Conservation (phyloP, 108 stramenopile species). For the Nitzschia sp. region DNA sequence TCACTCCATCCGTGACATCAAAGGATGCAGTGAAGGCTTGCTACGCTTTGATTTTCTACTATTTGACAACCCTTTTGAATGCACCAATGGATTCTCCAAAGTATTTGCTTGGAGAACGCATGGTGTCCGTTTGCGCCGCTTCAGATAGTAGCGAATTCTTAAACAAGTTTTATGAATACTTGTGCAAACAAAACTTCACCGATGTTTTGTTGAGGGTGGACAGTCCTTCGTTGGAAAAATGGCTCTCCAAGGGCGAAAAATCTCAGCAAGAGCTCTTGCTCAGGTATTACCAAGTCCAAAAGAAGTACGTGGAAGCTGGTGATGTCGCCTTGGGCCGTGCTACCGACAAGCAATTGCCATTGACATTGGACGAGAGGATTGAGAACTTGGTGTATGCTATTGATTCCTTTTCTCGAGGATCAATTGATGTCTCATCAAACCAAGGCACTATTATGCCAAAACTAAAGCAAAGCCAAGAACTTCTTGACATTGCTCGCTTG, state of each 20-base stretch:
- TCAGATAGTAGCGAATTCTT: conserved; percentile 63
- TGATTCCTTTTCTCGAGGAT: conserved; percentile 52
- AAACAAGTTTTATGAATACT: conserved; percentile 60
- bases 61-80: conserved; percentile 58
- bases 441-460: conserved; percentile 38
- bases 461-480: conserved; percentile 46
- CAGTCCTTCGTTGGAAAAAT: conserved; percentile 66
- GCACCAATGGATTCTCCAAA: conserved; percentile 30
- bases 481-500: conserved; percentile 66
- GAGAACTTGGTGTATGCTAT: conserved; percentile 66
- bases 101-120: conserved; percentile 46
- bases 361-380: conserved; percentile 60
- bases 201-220: conserved; percentile 69
- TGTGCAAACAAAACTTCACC: conserved; percentile 55
- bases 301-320: conserved; percentile 60
- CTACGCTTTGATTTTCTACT: conserved; percentile 69
- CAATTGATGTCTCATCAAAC: conserved; percentile 18
- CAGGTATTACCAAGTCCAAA: conserved; percentile 72
- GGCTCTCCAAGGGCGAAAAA: conserved; percentile 52
- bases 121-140: conserved; percentile 65
- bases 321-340: conserved; percentile 58
- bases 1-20: conserved; percentile 54
- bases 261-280: conserved; percentile 57
- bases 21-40: conserved; percentile 74
- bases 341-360: conserved; percentile 26